Evolutionary conservation across 441 rosid genomes (phyloP), one percentile per base, ranked within the genome.

Genomic region (Cnidoscolus chayamansa): DNA sequence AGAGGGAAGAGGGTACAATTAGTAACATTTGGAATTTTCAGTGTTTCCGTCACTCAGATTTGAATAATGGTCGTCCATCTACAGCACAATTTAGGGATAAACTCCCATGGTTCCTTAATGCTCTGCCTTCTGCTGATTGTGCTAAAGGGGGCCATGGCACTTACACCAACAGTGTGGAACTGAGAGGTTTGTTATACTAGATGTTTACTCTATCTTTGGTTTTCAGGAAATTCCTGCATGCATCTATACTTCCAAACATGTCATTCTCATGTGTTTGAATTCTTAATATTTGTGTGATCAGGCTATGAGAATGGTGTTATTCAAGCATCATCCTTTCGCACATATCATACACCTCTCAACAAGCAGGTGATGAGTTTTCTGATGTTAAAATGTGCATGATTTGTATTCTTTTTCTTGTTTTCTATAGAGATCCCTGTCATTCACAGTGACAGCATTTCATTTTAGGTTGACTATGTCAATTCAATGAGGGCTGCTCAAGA

Each of bases 111-210:
- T 96, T 96, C 85, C 97, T 96, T 56, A 79, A 75, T 60, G 91
- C 98, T 61, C 83, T 96, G 80, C 99, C 99, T 56, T 96, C 99
- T 40, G 92, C 93, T 68, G 97, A 92, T 77, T 96, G 99, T 86
- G 93, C 99, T 25, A 96, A 96, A 88, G 99, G 97, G 57, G 99
- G 99, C 66, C 97, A 87, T 81, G 98, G 99, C 80, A 98, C 99
- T 76, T 93, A 96, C 78, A 86, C 92, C 50, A 85, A 71, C 84
- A 93, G 98, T 79, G 97, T 96, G 75, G 91, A 93, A 76, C 76
- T 93, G 81, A 73, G 78, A 86, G 99, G 99, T 95, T 78, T 65
- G 81, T 75, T 50, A 55, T 56, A 76, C 40, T 71, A 62, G 56
- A 77, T 64, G 30, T 67, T 65, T 76, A 12, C 59, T 64, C 59